Percentiles rank a stretch among this genome's conserved stretches.
Conservation (phyloP, 371 early-diverging fungal genomes). For the Rhizomucor pusillus region DNA sequence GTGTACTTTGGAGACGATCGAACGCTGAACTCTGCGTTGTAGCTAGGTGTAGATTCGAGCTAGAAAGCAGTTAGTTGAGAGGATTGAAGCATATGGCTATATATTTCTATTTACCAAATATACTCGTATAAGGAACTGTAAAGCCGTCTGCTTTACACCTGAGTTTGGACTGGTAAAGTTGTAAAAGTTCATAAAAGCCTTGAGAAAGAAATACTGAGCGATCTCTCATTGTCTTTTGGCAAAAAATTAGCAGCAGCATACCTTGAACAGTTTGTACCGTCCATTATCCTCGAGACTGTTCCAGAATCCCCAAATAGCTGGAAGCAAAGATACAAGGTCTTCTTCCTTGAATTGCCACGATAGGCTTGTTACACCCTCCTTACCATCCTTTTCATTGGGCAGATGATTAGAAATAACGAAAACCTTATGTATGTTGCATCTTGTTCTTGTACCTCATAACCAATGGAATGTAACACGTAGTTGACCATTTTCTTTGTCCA, state of each 20-base stretch:
- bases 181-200: conserved; percentile 38
- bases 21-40: conserved; percentile 25
- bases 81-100: too few relatives aligned
- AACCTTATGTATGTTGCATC: neutral
- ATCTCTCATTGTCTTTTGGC: neutral
- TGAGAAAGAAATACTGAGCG: conserved; percentile 19
- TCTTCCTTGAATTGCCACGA: conserved; percentile 40
- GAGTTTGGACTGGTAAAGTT: conserved; percentile 35
- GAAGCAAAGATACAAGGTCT: conserved; percentile 49
- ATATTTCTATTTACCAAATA: conserved; percentile 31
- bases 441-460: conserved; percentile 26
- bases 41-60: conserved; percentile 42
- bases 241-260: conserved; percentile 18
- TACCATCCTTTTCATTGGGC: conserved; percentile 1
- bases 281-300: conserved; percentile 47
- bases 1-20: conserved; percentile 18
- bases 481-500: conserved; percentile 58
- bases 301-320: conserved; percentile 60
- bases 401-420: neutral
- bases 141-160: conserved; percentile 29
- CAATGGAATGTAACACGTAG: conserved; percentile 49
- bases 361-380: conserved; percentile 15
- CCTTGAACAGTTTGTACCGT: conserved; percentile 40
- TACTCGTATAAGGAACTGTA: conserved; percentile 38
- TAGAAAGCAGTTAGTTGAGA: too few relatives aligned